Evolutionary conservation across 1,284 basidiomycete genomes (phyloP).

Genomic region (Microbotryum silenes-acaulis): DNA sequence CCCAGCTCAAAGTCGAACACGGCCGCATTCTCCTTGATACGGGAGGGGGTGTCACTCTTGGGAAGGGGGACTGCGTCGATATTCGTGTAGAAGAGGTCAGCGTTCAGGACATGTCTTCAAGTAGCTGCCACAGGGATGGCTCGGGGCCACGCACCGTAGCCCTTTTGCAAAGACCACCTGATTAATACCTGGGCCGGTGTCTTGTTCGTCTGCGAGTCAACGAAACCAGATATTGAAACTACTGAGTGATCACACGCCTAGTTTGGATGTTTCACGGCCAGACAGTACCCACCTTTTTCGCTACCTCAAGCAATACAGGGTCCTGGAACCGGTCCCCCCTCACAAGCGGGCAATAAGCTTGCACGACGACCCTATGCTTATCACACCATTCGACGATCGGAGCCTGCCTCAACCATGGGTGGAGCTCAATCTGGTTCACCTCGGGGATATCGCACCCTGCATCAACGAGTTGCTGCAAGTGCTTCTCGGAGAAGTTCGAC

Average conservation of each 20-base stretch:
- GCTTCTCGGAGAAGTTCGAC: conserved; percentile 62
- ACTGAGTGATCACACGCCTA: background rate
- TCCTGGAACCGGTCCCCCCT: conserved; percentile 54
- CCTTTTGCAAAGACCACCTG: conserved; percentile 74
- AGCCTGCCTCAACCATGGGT: conserved; percentile 73
- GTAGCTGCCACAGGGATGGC: too few species aligned
- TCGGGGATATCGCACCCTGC: conserved; percentile 57
- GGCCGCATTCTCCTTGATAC: conserved; percentile 61
- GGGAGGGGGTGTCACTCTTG: conserved; percentile 59
- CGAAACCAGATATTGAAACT: background rate
- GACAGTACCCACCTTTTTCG: conserved; percentile 48
- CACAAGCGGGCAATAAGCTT: conserved; percentile 63
- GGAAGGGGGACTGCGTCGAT: conserved; percentile 53
- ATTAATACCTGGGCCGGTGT: conserved; percentile 64
- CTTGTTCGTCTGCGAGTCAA: conserved; percentile 50
- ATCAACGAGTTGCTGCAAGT: conserved; percentile 63
- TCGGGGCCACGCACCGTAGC: conserved; percentile 46
- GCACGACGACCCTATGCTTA: conserved; percentile 58
- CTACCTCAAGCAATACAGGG: conserved; percentile 50
- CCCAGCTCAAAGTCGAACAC: conserved; percentile 63
- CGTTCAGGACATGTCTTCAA: background rate
- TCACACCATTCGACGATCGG: conserved; percentile 69
- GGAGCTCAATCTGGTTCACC: conserved; percentile 69
- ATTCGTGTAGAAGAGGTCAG: background rate
- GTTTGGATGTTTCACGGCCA: background rate